phyloP scores from a whole-genome alignment of 805 yeast genomes.

The Isabelozyma rhagii region DNA sequence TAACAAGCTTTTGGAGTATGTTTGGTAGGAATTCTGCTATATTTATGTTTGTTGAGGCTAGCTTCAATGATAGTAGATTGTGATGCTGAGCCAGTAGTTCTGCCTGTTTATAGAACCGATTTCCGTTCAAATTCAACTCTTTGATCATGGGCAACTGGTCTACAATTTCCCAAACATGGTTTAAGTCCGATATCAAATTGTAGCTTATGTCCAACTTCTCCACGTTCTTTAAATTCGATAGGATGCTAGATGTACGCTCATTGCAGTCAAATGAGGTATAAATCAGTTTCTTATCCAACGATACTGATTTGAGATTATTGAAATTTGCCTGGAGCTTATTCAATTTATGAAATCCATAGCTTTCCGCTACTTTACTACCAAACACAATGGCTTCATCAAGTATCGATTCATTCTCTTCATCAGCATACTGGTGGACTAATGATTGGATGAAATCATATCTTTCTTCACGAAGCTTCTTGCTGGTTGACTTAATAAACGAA shows the following conservation, averaged over 20 bases:
- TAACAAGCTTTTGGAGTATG: constrained; percentile 33
- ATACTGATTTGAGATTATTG: constrained; percentile 40
- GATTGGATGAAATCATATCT: constrained; percentile 44
- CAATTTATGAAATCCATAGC: constrained; percentile 62
- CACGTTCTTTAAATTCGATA: constrained; percentile 15
- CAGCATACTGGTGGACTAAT: constrained; percentile 46
- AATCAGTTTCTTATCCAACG: constrained; percentile 47
- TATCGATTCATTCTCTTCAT: constrained; percentile 14
- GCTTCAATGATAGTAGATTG: constrained; percentile 15
- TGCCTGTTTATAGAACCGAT: constrained; percentile 26
- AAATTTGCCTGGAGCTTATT: constrained; percentile 48
- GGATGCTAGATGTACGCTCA: background rate
- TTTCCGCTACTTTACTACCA: constrained; percentile 58
- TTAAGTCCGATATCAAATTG: constrained; percentile 49
- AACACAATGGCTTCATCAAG: constrained; percentile 27
- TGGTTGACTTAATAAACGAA: constrained; percentile 55
- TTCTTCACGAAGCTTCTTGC: constrained; percentile 24
- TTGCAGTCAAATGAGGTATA: constrained; percentile 8
- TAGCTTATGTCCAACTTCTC: constrained; percentile 54
- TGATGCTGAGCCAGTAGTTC: constrained; percentile 1
- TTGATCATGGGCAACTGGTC: constrained; percentile 32
- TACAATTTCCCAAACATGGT: constrained; percentile 35
- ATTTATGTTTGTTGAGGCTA: constrained; percentile 23
- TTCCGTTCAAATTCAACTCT: constrained; percentile 53
- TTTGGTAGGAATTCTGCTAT: constrained; percentile 9